Base-by-base conservation (phyloP, 768 basidiomycete genomes). In the Mycena galericulata region DNA sequence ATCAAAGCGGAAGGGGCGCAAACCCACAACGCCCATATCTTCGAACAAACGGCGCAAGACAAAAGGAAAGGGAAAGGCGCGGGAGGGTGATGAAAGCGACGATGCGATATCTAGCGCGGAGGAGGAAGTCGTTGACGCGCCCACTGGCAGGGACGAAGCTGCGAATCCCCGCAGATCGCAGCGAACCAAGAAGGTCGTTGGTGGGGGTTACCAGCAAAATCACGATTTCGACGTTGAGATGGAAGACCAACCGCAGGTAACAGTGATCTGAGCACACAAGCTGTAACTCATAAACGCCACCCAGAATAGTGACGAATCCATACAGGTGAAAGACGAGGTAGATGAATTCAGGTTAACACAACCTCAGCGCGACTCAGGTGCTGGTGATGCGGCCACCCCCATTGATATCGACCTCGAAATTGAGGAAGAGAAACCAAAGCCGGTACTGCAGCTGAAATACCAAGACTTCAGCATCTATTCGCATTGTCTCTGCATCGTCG, bases 401-500 rank as follows among this genome's bases (percentile, higher is more conserved):
- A 72, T 86, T 45, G 81, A 86, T 36, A 77, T 87, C 18, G 86
- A 86, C 55, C 72, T 81, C n/a, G 87, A 89, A 53, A 90, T 91
- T 54, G 90, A 91, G 57, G 90, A 90, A 68, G 81, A 82, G 71
- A 94, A 95, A 72, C 92, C 90, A 15, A 92, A 94, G 73, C 90
- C 92, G 8, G 70, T 85, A 32, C 79, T 94, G 36, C 84, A 87
- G 61, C 84, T 95, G 38, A 85, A 78, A 60, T 95, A 92, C 70
- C 86, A 87, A 72, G 91, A 92, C 15, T 94, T 94, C 77, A 84
- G 79, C 58, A 89, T 94, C 53, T 86, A 87, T 64, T 90, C 89
- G 0, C 87, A 88, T 60, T 94, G 92, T 76, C 85, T 96, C 20
- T 94, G 92, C 74, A 85, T 96, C 38, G 90, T 96, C 26, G 89